Evolutionary conservation across 2,329 filamentous ascomycete genomes (phyloP), one percentile per base, ranked within the genome.

Genomic region (Diaporthe batatas): DNA sequence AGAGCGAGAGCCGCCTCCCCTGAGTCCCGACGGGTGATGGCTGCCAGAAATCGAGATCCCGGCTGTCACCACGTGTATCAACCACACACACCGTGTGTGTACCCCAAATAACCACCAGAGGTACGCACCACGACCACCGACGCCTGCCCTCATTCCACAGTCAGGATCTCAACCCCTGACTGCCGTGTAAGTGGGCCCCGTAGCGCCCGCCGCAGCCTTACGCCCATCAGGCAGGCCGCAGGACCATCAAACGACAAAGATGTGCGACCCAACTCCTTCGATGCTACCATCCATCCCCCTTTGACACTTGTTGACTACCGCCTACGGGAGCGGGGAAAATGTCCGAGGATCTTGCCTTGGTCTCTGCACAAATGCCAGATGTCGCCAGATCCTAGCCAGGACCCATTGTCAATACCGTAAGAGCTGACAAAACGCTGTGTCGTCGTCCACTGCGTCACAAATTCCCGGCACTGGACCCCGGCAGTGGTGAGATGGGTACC

Each of bases 51-150:
- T 53, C 53, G 39, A 70, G 42, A 70, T 70, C 68, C 68, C 42
- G 54, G 68, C 55, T 49, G n/a, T 59, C 54, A 55, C 68, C 68
- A 70, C 68, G 68, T 70, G 68, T 70, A 47, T 70, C 68, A 16
- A 55, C 55, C 21, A 32, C 53, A 58, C 25, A 23, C 53, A 47
- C 47, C 47, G 36, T 39, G 36, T 39, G 36, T 39, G 36, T 21
- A 6, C 42, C 57, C 18, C 42, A 51, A 65, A 51, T 18, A 7
- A 21, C 44, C 44, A 47, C 44, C 44, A 47, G 16, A 8, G 3
- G 5, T 42, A 6, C 18, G 39, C 39, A 42, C 3, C 39, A 42
- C 39, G 6, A 18, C 39, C 3, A 18, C 12, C 39, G 14, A 39
- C 54, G 21, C 44, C 44, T 65, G 44, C 62, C 62, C 44, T 65